These are phyloP conservation scores for Myrica gale DNA, from an alignment of 306 rosid genomes.

Conservation along the genomic window DNA sequence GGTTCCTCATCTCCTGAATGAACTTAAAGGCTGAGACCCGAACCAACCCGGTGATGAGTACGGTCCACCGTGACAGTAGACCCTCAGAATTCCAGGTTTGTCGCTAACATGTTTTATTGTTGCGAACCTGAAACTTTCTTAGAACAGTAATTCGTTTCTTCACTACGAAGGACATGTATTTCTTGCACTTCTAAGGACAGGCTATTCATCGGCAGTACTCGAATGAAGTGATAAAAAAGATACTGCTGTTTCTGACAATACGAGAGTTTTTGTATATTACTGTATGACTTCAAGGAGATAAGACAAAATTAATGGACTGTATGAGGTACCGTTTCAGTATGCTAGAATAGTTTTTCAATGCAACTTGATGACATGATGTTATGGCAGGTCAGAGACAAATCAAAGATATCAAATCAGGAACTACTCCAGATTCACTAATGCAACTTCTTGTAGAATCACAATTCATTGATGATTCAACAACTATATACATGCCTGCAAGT, in stretches of 20 bases:
- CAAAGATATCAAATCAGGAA: conserved; percentile 23
- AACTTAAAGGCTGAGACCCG: not conserved
- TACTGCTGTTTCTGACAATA: not conserved
- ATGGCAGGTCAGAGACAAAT: conserved; percentile 25
- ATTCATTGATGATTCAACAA: not conserved
- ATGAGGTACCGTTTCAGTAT: conserved; percentile 11
- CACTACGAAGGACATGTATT: conserved; percentile 3
- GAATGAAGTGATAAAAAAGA: conserved; percentile 3
- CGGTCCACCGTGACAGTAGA: not conserved
- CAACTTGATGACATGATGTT: conserved; percentile 42
- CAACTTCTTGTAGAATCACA: conserved; percentile 20
- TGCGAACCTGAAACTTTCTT: not conserved
- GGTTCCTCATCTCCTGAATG: not conserved
- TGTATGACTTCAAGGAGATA: conserved; percentile 5
- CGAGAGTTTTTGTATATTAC: not conserved
- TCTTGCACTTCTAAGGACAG: conserved; percentile 3
- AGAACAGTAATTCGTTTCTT: conserved; percentile 17
- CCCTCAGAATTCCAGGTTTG: not conserved
- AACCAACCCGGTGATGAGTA: not conserved
- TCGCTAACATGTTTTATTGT: not conserved
- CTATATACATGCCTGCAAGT: conserved; percentile 8
- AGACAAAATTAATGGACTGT: conserved; percentile 20
- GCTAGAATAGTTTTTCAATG: conserved; percentile 14
- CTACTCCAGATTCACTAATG: conserved; percentile 19
- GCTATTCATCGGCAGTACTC: conserved; percentile 1